A percentile compares a stretch with the other conserved stretches of the same genome.
These are phyloP conservation scores for Stephanodiscus minutulus DNA, from an alignment of 108 stramenopile genomes.

Conservation along the genomic window DNA sequence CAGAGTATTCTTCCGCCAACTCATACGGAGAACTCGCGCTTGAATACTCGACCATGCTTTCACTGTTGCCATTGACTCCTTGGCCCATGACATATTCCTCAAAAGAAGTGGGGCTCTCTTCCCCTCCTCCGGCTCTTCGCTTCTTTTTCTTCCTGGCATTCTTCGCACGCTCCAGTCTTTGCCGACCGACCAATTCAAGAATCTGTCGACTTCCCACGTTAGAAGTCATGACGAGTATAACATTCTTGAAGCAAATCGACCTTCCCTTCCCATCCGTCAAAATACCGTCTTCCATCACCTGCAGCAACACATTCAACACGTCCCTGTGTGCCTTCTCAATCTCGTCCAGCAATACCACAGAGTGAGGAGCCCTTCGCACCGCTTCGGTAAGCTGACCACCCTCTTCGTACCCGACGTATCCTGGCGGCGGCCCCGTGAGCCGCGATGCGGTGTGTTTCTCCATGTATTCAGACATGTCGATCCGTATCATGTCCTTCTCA, in stretches of 20 bases:
- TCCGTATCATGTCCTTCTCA: slow-evolving; percentile 89
- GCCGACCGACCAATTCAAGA: slow-evolving; percentile 59
- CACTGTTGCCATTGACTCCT: slow-evolving; percentile 7
- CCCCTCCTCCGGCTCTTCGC: slow-evolving; percentile 30
- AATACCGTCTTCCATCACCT: slow-evolving; percentile 97
- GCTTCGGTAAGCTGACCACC: slow-evolving; percentile 98
- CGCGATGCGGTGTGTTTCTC: slow-evolving; percentile 90
- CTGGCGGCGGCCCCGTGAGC: slow-evolving; percentile 95
- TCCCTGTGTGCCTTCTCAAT: slow-evolving; percentile 97
- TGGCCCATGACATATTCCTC: slow-evolving; percentile 44
- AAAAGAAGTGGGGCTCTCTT: slow-evolving; percentile 10
- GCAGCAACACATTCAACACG: slow-evolving; percentile 94
- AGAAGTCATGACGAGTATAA: slow-evolving; percentile 95
- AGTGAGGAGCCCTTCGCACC: slow-evolving; percentile 80
- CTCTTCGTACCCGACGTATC: slow-evolving; percentile 91
- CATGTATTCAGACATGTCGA: slow-evolving; percentile 93
- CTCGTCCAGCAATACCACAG: slow-evolving; percentile 91
- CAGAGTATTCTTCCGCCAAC: slow-evolving; percentile 55
- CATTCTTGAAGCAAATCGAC: slow-evolving; percentile 93
- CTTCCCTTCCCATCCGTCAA: slow-evolving; percentile 98
- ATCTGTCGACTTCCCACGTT: slow-evolving; percentile 93
- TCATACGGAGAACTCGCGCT: slow-evolving; percentile 24
- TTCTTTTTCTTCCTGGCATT: slow-evolving; percentile 37
- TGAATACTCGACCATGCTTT: slow-evolving; percentile 6
- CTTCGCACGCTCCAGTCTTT: slow-evolving; percentile 25